Percentiles rank a stretch among this genome's conserved stretches.
These are phyloP conservation scores for Penicillium sp. DNA, from an alignment of 2,329 filamentous ascomycete genomes.

Conservation along the genomic window DNA sequence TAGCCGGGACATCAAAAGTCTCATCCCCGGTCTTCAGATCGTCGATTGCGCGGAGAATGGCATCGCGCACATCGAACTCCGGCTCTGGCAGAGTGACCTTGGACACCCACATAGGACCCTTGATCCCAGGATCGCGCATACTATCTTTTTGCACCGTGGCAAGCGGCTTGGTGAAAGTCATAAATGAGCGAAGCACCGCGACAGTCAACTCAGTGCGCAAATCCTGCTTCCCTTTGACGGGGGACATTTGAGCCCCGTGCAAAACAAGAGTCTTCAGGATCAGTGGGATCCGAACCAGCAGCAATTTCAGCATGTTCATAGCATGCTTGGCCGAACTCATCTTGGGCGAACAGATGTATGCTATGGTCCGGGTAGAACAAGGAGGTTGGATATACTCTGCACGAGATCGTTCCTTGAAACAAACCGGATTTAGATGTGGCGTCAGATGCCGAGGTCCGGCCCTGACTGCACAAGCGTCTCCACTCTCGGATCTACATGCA, in stretches of 20 bases:
- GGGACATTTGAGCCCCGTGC: slow-evolving; percentile 61
- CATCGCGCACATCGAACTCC: slow-evolving; percentile 44
- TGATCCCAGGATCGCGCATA: slow-evolving; percentile 64
- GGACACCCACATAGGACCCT: slow-evolving; percentile 78
- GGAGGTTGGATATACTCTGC: neutral
- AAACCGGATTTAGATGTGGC: slow-evolving; percentile 18
- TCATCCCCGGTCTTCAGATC: slow-evolving; percentile 39
- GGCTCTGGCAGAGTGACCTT: slow-evolving; percentile 63
- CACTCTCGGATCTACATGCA: neutral
- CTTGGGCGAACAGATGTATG: neutral
- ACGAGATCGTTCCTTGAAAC: neutral
- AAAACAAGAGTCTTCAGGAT: slow-evolving; percentile 43
- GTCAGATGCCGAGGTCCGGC: slow-evolving; percentile 19
- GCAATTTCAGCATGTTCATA: slow-evolving; percentile 34
- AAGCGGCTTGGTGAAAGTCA: slow-evolving; percentile 54
- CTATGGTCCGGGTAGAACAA: neutral
- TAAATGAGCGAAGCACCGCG: slow-evolving; percentile 66
- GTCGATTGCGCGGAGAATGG: slow-evolving; percentile 40
- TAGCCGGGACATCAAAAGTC: slow-evolving; percentile 37
- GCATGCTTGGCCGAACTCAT: slow-evolving; percentile 28
- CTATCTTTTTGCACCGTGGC: slow-evolving; percentile 63
- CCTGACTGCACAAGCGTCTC: neutral
- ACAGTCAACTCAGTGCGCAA: slow-evolving; percentile 71
- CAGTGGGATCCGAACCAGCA: slow-evolving; percentile 42
- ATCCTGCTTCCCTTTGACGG: slow-evolving; percentile 73